Evolutionary conservation across 495 filamentous ascomycete genomes (phyloP), one percentile per base, ranked within the genome.

Genomic region (Chaetomium cochliodes): DNA sequence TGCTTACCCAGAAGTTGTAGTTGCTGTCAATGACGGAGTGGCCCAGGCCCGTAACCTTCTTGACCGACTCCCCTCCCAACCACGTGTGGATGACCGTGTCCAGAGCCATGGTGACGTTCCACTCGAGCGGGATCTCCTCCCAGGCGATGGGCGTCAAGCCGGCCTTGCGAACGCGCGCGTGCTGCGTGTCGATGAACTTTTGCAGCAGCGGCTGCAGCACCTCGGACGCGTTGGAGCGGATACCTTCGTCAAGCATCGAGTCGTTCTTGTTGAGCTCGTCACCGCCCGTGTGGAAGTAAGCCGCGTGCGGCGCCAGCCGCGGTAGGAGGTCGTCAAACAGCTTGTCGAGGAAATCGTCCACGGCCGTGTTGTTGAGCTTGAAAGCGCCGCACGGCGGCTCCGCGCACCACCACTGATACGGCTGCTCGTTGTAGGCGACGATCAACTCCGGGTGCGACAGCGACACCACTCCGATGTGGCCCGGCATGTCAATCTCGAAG

Each of bases 261-360:
- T 86, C 85, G 66, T 90, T 87, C 52, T 76, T 76, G 74, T 93
- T 92, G 42, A 93, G 83, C 74, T 93, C 91, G 70, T 94, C 91
- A 47, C 91, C 91, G 44, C 91, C 91, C 1, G 89, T 90, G 74
- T 94, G 91, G 79, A 91, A 92, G 69, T 91, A 92, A 9, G 82
- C 74, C 20, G 84, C 79, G 70, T 90, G 88, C 0, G 86, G 86
- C 13, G 74, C 75, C 5, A 92, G 64, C 20, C 91, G 81, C 18
- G 91, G 90, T n/a, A 93, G 74, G 20, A 94, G 70, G 69, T 94
- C 91, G 28, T 77, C 77, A 69, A 88, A 86, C 46, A 94, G 76
- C 37, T 71, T 88, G n/a, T 85, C 81, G 22, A 93, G 73, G 72
- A 93, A 93, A 28, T 73, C 67, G 62, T 88, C 78, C 5, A 93